Percentiles rank a stretch among this genome's conserved stretches.
phyloP scores from a whole-genome alignment of 805 yeast genomes.

The Monosporozyma yasuniensis region DNA sequence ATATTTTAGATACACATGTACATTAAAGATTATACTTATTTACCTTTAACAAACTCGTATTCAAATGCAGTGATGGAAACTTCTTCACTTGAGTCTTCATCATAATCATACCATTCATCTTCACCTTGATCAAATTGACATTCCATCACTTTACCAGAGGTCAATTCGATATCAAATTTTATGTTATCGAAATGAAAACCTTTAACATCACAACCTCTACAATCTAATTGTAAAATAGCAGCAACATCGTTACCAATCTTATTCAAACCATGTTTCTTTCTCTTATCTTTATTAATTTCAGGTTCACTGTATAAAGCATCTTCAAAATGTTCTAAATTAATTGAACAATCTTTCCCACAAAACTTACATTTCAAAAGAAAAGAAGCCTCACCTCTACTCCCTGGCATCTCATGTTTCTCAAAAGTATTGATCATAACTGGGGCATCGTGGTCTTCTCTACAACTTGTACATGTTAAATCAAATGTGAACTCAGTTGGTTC shows the following conservation, averaged over 20 bases:
- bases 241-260: conserved; percentile 15
- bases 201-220: conserved; percentile 72
- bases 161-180: conserved; percentile 17
- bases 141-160: conserved; percentile 20
- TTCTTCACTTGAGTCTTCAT: conserved; percentile 71
- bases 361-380: conserved; percentile 68
- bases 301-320: conserved; percentile 19
- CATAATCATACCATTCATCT: conserved; percentile 92
- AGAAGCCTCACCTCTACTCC: conserved; percentile 75
- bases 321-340: conserved; percentile 18
- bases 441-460: conserved; percentile 71
- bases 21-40: conserved; percentile 8
- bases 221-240: conserved; percentile 61
- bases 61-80: conserved; percentile 69
- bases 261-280: conserved; percentile 25
- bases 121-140: conserved; percentile 53
- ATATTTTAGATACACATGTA: neutral
- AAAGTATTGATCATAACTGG: conserved; percentile 57
- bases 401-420: conserved; percentile 55
- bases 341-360: conserved; percentile 37
- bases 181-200: conserved; percentile 50
- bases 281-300: conserved; percentile 13
- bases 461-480: conserved; percentile 62
- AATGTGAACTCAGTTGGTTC: conserved; percentile 71
- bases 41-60: conserved; percentile 48